phyloP scores from a whole-genome alignment of 495 filamentous ascomycete species.

The Cetradonia linearis region DNA sequence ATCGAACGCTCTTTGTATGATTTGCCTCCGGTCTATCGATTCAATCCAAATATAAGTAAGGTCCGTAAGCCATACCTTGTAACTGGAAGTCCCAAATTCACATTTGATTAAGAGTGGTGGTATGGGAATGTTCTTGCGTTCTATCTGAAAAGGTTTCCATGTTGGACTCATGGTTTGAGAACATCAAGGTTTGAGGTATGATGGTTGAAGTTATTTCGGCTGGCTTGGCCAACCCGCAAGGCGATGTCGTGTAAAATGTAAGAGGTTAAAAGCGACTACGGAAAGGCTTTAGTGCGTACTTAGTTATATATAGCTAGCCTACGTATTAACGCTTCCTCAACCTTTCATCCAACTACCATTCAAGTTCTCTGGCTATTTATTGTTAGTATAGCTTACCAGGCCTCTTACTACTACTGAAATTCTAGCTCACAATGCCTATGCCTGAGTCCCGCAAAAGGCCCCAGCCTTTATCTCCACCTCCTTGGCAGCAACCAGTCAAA shows the following conservation, averaged over 20 bases:
- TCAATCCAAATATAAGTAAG: constrained; percentile 80
- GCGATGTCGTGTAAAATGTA: background rate
- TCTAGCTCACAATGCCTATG: background rate
- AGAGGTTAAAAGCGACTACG: background rate
- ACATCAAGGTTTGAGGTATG: background rate
- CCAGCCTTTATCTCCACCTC: constrained; percentile 2
- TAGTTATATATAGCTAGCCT: background rate
- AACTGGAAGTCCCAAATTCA: constrained; percentile 43
- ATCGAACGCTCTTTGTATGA: constrained; percentile 54
- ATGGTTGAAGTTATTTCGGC: background rate
- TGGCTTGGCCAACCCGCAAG: background rate
- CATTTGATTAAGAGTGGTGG: constrained; percentile 50
- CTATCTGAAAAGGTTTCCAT: constrained; percentile 33
- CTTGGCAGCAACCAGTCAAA: constrained; percentile 17
- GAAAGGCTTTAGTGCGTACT: background rate
- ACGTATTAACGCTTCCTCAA: background rate
- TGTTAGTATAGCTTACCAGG: background rate
- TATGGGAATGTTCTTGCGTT: constrained; percentile 14
- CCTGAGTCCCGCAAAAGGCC: constrained; percentile 15
- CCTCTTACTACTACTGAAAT: too few species aligned
- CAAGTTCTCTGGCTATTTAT: background rate
- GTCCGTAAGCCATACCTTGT: constrained; percentile 72
- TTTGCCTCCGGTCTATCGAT: constrained; percentile 47
- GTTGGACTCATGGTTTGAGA: constrained; percentile 29
- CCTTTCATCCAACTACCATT: background rate